phyloP scores from a whole-genome alignment of 2,329 filamentous ascomycete genomes.

The Hymenoscyphus fructigenus region DNA sequence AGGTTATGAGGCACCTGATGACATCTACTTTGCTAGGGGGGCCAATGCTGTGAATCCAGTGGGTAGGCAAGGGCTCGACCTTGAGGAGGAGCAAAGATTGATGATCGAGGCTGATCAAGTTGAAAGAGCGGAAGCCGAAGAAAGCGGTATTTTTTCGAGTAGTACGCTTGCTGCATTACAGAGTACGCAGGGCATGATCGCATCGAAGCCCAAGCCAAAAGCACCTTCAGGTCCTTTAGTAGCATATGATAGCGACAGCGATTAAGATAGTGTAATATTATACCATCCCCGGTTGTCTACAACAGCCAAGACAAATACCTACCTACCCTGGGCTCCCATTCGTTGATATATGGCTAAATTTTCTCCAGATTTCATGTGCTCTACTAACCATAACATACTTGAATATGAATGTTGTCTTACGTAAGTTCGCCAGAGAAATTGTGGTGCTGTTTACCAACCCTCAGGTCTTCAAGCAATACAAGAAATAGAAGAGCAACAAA shows the following conservation, averaged over 20 bases:
- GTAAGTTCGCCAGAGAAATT: too few species aligned
- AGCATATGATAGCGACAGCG: constrained; percentile 86
- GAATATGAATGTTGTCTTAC: too few species aligned
- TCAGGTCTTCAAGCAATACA: too few species aligned
- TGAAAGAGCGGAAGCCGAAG: constrained; percentile 41
- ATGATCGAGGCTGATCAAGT: constrained; percentile 51
- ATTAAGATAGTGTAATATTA: constrained; percentile 40
- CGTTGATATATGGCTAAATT: too few species aligned
- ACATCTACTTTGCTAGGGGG: constrained; percentile 86
- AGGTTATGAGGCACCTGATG: constrained; percentile 84
- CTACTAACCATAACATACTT: too few species aligned
- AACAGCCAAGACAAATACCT: not conserved
- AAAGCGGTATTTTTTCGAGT: constrained; percentile 73
- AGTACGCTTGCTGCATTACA: constrained; percentile 80
- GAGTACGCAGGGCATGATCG: constrained; percentile 52
- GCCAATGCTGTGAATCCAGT: constrained; percentile 63
- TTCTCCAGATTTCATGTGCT: too few species aligned
- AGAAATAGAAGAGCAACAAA: too few species aligned
- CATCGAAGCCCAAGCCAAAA: constrained; percentile 50
- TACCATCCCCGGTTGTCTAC: not conserved
- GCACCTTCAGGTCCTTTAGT: constrained; percentile 72
- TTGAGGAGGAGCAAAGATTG: constrained; percentile 59
- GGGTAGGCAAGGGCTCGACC: constrained; percentile 59
- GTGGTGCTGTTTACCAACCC: too few species aligned
- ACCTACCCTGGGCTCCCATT: too few species aligned